Conservation (phyloP, 371 early-diverging fungal species). For the Apophysomyces trapeziformis region DNA sequence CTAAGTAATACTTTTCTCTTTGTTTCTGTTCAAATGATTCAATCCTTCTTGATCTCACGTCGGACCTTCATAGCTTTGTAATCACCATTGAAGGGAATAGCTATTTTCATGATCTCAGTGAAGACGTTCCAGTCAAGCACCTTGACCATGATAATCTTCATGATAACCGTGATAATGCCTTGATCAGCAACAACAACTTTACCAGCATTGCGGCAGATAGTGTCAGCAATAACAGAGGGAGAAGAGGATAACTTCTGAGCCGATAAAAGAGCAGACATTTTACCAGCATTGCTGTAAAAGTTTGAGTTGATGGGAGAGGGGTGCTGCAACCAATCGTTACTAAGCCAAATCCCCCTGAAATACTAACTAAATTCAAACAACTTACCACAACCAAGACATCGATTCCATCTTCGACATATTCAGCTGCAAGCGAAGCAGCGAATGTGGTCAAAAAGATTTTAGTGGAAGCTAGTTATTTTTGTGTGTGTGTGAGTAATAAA, state of each 20-base stretch:
- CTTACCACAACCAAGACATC: slow-evolving; percentile 64
- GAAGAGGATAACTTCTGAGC: slow-evolving; percentile 54
- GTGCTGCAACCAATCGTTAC: slow-evolving; percentile 35
- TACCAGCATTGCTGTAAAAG: slow-evolving; percentile 64
- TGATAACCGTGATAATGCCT: slow-evolving; percentile 58
- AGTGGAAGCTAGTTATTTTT: slow-evolving; percentile 41
- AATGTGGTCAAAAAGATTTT: slow-evolving; percentile 65
- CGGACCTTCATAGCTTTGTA: slow-evolving; percentile 56
- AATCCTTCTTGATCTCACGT: slow-evolving; percentile 32
- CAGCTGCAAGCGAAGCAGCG: slow-evolving; percentile 63
- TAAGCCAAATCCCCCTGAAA: background rate
- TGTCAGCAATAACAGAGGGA: slow-evolving; percentile 60
- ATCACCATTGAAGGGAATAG: slow-evolving; percentile 52
- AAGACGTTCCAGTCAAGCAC: slow-evolving; percentile 57
- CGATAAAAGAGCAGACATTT: slow-evolving; percentile 52
- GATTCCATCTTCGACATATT: slow-evolving; percentile 57
- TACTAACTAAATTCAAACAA: background rate
- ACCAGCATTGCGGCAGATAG: slow-evolving; percentile 61
- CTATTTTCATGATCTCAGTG: slow-evolving; percentile 55
- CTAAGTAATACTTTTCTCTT: background rate
- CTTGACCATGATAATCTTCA: slow-evolving; percentile 52
- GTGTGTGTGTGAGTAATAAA: background rate
- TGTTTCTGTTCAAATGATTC: background rate
- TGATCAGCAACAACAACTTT: slow-evolving; percentile 62
- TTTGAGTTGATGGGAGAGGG: slow-evolving; percentile 65